Evolutionary conservation across 2,329 filamentous ascomycete genomes (phyloP), one percentile per base, ranked within the genome.

Genomic region (Monilinia fructigena): DNA sequence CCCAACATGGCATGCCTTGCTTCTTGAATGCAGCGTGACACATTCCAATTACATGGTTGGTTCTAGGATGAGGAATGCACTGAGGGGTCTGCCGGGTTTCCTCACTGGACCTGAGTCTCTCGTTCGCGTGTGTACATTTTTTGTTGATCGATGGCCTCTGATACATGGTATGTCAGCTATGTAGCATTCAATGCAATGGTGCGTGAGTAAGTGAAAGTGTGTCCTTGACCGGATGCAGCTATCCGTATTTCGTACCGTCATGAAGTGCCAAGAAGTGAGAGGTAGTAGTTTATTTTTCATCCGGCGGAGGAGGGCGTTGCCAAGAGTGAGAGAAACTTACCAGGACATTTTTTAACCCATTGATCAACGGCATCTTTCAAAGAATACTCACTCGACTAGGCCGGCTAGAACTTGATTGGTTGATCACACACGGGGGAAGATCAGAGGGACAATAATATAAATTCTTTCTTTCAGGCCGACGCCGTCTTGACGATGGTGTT

Each of bases 341-440:
- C 88, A 91, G 75, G 88, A 88, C 83, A 91, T 89, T 79, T 89
- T n/a, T 89, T 77, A 86, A 82, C 69, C 88, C 88, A 74, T 90
- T 85, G 71, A 91, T 87, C 59, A 88, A 81, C 75, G 86, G 86
- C 88, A 90, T 90, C 66, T 75, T 81, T 66, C 47, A 45, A 56
- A 56, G n/a, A n/a, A n/a, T 61, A 47, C 11, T 16, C 45, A 53
- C 55, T 40, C 31, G 45, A 8, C 54, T 23, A 23, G 42, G 54
- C 63, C 18, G 47, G 54, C 61, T 66, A 70, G 63, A 28, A 66
- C 56, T 48, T 48, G 61, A 63, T 71, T 67, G 68, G 68, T 53
- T 66, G 63, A 60, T 67, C 66, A 69, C 7, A 67, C 66, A 48
- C 59, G n/a, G 28, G 26, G 52, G 63, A 65, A 55, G 64, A 66